phyloP scores from a whole-genome alignment of 345 rosid genomes.

The Gossypium sturtianum region DNA sequence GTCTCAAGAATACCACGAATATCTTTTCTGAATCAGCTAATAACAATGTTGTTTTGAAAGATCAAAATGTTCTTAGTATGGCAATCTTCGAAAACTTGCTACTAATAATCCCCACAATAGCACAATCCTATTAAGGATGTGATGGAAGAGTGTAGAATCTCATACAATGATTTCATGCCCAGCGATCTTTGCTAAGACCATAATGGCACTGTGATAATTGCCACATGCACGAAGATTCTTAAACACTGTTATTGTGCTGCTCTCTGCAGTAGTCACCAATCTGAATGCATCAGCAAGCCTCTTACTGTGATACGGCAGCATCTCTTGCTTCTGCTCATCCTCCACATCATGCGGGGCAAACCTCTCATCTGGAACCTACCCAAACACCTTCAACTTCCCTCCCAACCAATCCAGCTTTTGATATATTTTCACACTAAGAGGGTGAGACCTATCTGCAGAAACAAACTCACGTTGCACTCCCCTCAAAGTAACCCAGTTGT shows the following conservation, averaged over 20 bases:
- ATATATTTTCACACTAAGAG: slow-evolving; percentile 31
- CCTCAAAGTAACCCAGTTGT: slow-evolving; percentile 48
- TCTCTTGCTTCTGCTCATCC: slow-evolving; percentile 68
- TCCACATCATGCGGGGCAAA: slow-evolving; percentile 62
- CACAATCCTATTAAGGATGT: slow-evolving; percentile 6
- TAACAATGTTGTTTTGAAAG: neutral
- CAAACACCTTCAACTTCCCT: slow-evolving; percentile 47
- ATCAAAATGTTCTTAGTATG: neutral
- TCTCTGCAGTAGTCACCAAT: slow-evolving; percentile 39
- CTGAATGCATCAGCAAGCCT: slow-evolving; percentile 61
- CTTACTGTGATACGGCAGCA: slow-evolving; percentile 55
- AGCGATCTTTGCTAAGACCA: slow-evolving; percentile 26
- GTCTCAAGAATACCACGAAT: too few species aligned
- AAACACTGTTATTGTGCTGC: slow-evolving; percentile 50
- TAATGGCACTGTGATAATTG: slow-evolving; percentile 44
- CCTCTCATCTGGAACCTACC: slow-evolving; percentile 48
- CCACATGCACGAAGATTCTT: slow-evolving; percentile 71
- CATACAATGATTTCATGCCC: slow-evolving; percentile 16
- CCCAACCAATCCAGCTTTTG: slow-evolving; percentile 55
- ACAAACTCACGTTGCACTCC: slow-evolving; percentile 52
- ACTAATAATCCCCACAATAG: slow-evolving; percentile 16
- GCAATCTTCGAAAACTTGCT: neutral
- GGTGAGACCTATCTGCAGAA: slow-evolving; percentile 50
- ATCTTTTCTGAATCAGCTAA: neutral
- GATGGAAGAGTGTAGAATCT: slow-evolving; percentile 19